Conservation (phyloP, 2,329 filamentous ascomycete species). For the Salinomyces thailandicus region DNA sequence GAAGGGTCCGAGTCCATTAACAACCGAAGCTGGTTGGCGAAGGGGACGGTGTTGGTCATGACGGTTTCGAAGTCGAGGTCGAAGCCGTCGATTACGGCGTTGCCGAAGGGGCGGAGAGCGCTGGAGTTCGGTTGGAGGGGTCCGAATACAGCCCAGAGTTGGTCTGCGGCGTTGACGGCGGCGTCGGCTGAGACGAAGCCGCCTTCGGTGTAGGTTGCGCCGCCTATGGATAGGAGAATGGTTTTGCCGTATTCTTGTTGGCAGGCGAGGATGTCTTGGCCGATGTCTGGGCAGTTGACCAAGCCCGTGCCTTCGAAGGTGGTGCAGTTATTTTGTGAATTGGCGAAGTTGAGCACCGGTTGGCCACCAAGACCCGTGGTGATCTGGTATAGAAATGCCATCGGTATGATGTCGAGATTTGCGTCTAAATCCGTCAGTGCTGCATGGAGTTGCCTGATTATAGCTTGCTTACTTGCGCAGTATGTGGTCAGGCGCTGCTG, state of each 20-base stretch:
- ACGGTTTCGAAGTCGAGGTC: conserved; percentile 63
- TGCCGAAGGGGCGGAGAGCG: conserved; percentile 55
- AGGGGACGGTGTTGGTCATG: conserved; percentile 49
- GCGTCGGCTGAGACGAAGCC: conserved; percentile 48
- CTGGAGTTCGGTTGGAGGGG: conserved; percentile 30
- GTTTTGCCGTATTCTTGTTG: conserved; percentile 55
- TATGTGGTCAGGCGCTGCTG: conserved; percentile 50
- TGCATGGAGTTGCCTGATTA: not conserved
- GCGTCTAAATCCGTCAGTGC: conserved; percentile 23
- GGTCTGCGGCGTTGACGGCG: conserved; percentile 48
- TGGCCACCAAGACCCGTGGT: conserved; percentile 42
- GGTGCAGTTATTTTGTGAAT: conserved; percentile 51
- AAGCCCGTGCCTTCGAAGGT: conserved; percentile 48
- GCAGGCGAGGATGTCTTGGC: conserved; percentile 46
- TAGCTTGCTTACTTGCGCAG: conserved; percentile 31
- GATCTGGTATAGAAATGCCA: conserved; percentile 50
- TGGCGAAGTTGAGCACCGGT: conserved; percentile 54
- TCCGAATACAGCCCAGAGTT: conserved; percentile 63
- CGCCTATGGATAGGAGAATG: conserved; percentile 61
- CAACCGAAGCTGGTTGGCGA: conserved; percentile 25
- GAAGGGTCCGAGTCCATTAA: conserved; percentile 19
- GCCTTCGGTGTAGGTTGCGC: conserved; percentile 58
- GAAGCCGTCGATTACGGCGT: conserved; percentile 59
- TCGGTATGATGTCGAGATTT: conserved; percentile 48
- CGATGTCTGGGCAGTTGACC: conserved; percentile 53